Conservation (phyloP, 164 flowering plant genomes). For the Aristolochia contorta region DNA sequence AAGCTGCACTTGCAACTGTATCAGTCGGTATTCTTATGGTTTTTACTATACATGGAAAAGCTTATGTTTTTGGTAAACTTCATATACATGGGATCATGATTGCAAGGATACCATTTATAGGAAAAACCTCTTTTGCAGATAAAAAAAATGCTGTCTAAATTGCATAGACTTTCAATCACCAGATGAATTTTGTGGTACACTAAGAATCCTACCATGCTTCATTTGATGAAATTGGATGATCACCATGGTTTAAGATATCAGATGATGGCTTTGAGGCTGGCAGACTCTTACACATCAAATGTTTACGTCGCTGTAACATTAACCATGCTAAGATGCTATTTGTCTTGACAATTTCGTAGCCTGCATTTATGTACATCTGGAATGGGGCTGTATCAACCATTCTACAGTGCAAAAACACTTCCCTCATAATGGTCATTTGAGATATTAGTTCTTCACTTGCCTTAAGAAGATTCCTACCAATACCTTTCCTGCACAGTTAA, state of each 20-base stretch:
- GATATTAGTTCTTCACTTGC: slow-evolving; percentile 79
- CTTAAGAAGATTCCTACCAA: slow-evolving; percentile 90
- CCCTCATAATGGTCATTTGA: slow-evolving; percentile 42
- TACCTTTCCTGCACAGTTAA: slow-evolving; percentile 60
- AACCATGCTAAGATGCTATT: slow-evolving; percentile 57
- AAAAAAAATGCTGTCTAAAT: too few relatives aligned
- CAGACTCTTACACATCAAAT: slow-evolving; percentile 78
- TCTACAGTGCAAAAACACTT: slow-evolving; percentile 85
- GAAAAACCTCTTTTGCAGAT: too few relatives aligned
- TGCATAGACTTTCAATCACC: too few relatives aligned
- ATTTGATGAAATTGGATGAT: too few relatives aligned
- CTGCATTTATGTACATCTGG: slow-evolving; percentile 81
- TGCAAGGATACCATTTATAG: too few relatives aligned
- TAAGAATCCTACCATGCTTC: too few relatives aligned
- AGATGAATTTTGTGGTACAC: too few relatives aligned
- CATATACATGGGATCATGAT: too few relatives aligned
- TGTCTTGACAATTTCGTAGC: slow-evolving; percentile 57
- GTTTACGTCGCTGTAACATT: slow-evolving; percentile 78
- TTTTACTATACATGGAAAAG: too few relatives aligned
- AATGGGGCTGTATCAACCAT: slow-evolving; percentile 78
- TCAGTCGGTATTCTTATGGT: too few relatives aligned
- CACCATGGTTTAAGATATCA: not conserved
- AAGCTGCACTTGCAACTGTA: too few relatives aligned
- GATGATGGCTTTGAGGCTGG: slow-evolving; percentile 16
- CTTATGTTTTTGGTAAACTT: too few relatives aligned